Percentiles rank a stretch among this genome's conserved stretches.
phyloP scores from a whole-genome alignment of 2,329 filamentous ascomycete species.

The Nothomitra cinnamomea region DNA sequence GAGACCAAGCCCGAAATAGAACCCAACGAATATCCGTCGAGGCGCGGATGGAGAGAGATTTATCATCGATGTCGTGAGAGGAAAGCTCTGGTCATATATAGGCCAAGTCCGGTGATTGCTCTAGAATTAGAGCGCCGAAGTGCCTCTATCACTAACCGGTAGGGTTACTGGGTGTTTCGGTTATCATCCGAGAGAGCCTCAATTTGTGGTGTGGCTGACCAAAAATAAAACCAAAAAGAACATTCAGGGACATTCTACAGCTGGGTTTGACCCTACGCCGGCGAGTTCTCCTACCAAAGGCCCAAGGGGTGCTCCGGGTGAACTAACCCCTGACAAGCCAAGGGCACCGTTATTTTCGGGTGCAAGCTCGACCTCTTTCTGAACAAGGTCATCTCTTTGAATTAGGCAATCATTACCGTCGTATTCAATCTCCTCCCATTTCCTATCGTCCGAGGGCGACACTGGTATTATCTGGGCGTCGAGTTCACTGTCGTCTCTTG shows the following conservation, averaged over 20 bases:
- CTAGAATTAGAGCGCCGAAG: too few species aligned
- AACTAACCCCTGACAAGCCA: neutral
- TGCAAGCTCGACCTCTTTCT: neutral
- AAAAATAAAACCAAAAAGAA: neutral
- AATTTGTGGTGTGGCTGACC: too few species aligned
- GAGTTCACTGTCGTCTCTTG: constrained; percentile 1
- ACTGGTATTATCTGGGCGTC: constrained; percentile 5
- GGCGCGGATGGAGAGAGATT: too few species aligned
- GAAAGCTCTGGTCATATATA: too few species aligned
- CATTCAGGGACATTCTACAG: neutral
- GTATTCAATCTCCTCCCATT: constrained; percentile 4
- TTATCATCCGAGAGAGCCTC: too few species aligned
- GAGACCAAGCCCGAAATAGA: neutral
- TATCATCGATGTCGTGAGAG: too few species aligned
- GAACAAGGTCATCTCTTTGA: neutral
- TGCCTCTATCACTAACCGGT: too few species aligned
- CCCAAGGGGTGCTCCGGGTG: neutral
- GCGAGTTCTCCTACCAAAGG: constrained; percentile 1
- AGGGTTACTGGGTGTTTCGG: too few species aligned
- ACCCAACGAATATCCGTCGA: too few species aligned
- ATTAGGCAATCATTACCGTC: constrained; percentile 4
- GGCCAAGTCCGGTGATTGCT: too few species aligned
- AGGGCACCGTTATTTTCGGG: neutral
- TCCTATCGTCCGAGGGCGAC: constrained; percentile 4
- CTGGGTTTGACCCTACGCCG: neutral